Base-by-base conservation (phyloP, 1,284 basidiomycete species). In the Ceratobasidium papillatum region DNA sequence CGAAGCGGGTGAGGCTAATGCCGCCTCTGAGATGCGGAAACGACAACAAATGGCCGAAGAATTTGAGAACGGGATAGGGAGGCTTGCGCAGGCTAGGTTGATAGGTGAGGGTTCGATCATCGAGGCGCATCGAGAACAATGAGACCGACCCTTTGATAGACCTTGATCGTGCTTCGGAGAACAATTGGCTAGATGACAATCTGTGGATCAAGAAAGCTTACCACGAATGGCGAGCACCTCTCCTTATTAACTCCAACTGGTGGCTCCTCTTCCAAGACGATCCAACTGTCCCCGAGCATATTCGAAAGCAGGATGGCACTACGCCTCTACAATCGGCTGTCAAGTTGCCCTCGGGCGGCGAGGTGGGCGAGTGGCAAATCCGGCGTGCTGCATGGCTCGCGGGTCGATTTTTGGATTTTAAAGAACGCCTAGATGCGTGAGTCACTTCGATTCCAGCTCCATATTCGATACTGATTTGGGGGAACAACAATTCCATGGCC, bases 101-200 rank as follows among this genome's bases (percentile, higher is more conserved):
- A 84, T 90, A 79, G 93, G 93, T 93, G 77, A 77, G 88, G 85
- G 56, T 45, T 63, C 56, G 45, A 36, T 51, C 64, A 77, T 49
- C 61, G 38, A 64, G n/a, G 74, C 56, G 38, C 34, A 54, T 68
- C 32, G 51, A 30, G 75, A 36, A 49, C 27, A 49, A 25, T 56
- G 36, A 17, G 54, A 25, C 12, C 59, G 38, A 25, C 12, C 47
- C 25, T 41, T 32, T 36, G 32, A 30, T 63, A 94, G 95, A 94
- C 71, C 88, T 99, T 61, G 95, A 98, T 83, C 89, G 88, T 78
- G 85, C 86, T 1, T 96, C 95, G 7, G 93, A 94, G 0, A 87
- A 92, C 82, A 98, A 98, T 82, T 99, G 97, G 97, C 88, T 99
- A 14, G 90, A 98, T 79, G 96, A 99, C 83, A 95, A 94, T 73